Evolutionary conservation across 1,284 basidiomycete species (phyloP).

Genomic region (Coniferiporia sulphurascens): DNA sequence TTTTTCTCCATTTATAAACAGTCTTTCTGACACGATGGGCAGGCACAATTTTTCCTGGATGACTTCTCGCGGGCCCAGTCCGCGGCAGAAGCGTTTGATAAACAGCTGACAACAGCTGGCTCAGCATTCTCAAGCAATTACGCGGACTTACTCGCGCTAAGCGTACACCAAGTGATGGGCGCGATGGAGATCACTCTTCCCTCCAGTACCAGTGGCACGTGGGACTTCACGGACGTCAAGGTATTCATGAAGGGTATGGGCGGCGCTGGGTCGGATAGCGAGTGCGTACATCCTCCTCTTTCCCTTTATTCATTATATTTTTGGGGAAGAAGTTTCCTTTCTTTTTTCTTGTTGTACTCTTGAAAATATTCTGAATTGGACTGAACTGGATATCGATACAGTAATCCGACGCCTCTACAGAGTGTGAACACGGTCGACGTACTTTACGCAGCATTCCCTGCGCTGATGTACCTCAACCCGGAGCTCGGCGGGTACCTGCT

Average conservation of each 20-base stretch:
- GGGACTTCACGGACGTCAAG: conserved; percentile 34
- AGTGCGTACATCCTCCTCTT: background rate
- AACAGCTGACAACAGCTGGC: conserved; percentile 30
- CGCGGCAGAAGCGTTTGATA: conserved; percentile 33
- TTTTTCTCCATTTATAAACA: background rate
- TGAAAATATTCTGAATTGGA: conserved; percentile 6
- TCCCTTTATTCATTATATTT: background rate
- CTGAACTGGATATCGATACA: background rate
- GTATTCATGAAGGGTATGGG: conserved; percentile 45
- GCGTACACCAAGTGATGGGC: conserved; percentile 36
- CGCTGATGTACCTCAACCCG: conserved; percentile 43
- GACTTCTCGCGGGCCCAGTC: conserved; percentile 31
- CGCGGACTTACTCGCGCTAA: conserved; percentile 34
- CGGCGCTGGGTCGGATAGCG: conserved; percentile 11
- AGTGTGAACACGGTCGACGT: conserved; percentile 45
- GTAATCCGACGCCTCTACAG: background rate
- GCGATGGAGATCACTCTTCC: conserved; percentile 36
- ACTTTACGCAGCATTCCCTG: conserved; percentile 43
- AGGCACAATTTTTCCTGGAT: conserved; percentile 36
- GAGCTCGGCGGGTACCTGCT: conserved; percentile 36
- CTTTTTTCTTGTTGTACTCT: background rate
- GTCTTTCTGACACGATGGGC: background rate
- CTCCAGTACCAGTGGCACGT: conserved; percentile 25
- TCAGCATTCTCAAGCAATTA: conserved; percentile 31
- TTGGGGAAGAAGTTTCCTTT: conserved; percentile 19